Base-by-base conservation (phyloP, 1,284 basidiomycete genomes). In the Ceratobasidium sp. region DNA sequence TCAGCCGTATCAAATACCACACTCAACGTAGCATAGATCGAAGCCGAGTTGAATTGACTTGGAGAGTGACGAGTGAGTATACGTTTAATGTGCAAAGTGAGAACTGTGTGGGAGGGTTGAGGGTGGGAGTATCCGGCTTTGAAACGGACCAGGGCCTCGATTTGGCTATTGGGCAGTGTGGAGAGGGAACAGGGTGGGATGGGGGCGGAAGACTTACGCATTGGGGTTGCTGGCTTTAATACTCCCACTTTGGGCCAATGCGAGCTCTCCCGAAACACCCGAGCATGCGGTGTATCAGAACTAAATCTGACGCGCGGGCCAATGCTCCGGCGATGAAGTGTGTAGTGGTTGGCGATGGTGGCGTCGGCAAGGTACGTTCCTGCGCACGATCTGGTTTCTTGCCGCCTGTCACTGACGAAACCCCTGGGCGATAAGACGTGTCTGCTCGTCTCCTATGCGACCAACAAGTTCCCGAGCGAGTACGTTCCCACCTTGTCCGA, bases 261-360 rank as follows among this genome's bases (percentile, higher is more conserved):
- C 54, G n/a, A 38, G n/a, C 26, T 54, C 38, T 14, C 23, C 63
- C 14, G 21, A 8, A 35, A 66, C 35, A 16, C 21, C 30, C 16
- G 14, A 1, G 32, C 54, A 52, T 7, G 63, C 63, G 47, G 50
- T 66, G 21, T 28, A 21, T 1, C n/a, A 66, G 18, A 23, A 54
- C 30, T 8, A 66, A 32, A 7, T 46, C 30, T 3, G 63, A 50
- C 32, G 47, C 63, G 49, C 47, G 50, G 30, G 43, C 26, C 8
- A 52, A n/a, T n/a, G n/a, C n/a, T n/a, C n/a, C n/a, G n/a, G n/a
- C n/a, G n/a, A 98, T 98, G 83, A 98, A 98, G 84, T 97, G 95
- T 84, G 95, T 98, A 80, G 96, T 98, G 77, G 97, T 99, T 77
- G 97, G 97, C 82, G 97, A 99, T 87, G 98, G 97, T 92, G 97